These are phyloP conservation scores for Hypoxylon perforatum DNA, from an alignment of 495 filamentous ascomycete genomes.

Conservation along the genomic window DNA sequence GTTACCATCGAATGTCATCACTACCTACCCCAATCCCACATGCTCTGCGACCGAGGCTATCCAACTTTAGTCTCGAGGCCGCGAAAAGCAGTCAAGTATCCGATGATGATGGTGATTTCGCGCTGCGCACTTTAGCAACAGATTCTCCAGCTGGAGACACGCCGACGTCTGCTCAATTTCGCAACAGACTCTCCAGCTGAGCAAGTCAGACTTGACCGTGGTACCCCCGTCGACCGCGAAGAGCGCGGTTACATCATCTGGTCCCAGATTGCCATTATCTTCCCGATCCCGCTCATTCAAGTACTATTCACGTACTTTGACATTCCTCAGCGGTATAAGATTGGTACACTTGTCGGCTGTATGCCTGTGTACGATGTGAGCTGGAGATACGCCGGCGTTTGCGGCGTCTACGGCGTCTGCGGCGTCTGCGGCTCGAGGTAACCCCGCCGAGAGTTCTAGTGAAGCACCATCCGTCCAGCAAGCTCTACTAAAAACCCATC, in stretches of 20 bases:
- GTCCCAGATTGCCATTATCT: constrained; percentile 75
- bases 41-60: too few species aligned
- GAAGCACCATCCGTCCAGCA: constrained; percentile 59
- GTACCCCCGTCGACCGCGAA: constrained; percentile 60
- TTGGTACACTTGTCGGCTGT: constrained; percentile 82
- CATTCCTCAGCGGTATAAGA: constrained; percentile 75
- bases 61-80: too few species aligned
- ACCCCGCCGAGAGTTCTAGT: constrained; percentile 39
- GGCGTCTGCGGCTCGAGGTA: constrained; percentile 30
- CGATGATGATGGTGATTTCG: constrained; percentile 36
- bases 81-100: constrained; percentile 25
- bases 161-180: too few species aligned
- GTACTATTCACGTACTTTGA: constrained; percentile 76
- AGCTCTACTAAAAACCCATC: too few species aligned
- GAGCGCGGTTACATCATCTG: constrained; percentile 65
- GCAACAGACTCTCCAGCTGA: too few species aligned
- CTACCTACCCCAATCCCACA: too few species aligned
- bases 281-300: constrained; percentile 71
- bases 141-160: constrained; percentile 33
- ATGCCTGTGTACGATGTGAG: constrained; percentile 69
- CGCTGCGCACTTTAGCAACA: constrained; percentile 26
- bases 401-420: too few species aligned
- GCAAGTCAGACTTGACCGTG: constrained; percentile 70
- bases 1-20: too few species aligned
- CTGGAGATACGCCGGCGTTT: too few species aligned